Percentiles rank a stretch among this genome's conserved stretches.
These are phyloP conservation scores for Aspergillus ochraceoroseus DNA, from an alignment of 2,329 filamentous ascomycete species.

Conservation along the genomic window DNA sequence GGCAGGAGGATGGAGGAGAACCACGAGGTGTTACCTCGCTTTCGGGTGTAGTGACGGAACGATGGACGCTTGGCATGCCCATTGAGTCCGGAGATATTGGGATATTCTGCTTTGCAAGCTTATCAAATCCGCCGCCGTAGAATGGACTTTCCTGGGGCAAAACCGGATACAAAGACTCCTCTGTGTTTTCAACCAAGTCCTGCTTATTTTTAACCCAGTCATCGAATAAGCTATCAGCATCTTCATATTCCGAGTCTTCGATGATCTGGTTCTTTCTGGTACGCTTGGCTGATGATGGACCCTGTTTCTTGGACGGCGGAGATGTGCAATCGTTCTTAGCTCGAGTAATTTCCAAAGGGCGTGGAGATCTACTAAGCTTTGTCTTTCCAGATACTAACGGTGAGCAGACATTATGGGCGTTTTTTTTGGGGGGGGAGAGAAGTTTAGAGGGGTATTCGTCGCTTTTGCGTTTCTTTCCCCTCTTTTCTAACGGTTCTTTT, in stretches of 20 bases:
- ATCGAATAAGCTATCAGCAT: constrained; percentile 25
- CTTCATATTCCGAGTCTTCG: constrained; percentile 37
- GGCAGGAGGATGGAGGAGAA: constrained; percentile 15
- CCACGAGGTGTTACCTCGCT: neutral
- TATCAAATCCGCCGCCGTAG: constrained; percentile 8
- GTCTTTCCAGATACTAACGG: constrained; percentile 16
- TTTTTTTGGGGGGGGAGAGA: constrained; percentile 32
- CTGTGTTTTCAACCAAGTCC: constrained; percentile 20
- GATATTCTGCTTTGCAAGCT: constrained; percentile 1
- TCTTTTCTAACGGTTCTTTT: constrained; percentile 34
- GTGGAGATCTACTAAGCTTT: constrained; percentile 2
- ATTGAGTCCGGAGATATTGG: constrained; percentile 8
- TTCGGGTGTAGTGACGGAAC: neutral
- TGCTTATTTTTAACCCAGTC: constrained; percentile 24
- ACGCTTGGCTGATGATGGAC: constrained; percentile 6
- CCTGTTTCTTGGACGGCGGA: constrained; percentile 13
- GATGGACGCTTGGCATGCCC: constrained; percentile 1
- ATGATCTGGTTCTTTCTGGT: constrained; percentile 23
- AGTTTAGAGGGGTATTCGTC: constrained; percentile 45
- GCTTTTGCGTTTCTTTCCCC: constrained; percentile 48
- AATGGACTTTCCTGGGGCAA: constrained; percentile 23
- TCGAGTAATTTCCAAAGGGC: constrained; percentile 7
- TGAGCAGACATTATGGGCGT: constrained; percentile 25
- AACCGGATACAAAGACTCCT: constrained; percentile 30
- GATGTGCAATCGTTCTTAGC: constrained; percentile 8